These are phyloP conservation scores for Eutrema japonicum DNA, from an alignment of 345 rosid species.

Conservation along the genomic window DNA sequence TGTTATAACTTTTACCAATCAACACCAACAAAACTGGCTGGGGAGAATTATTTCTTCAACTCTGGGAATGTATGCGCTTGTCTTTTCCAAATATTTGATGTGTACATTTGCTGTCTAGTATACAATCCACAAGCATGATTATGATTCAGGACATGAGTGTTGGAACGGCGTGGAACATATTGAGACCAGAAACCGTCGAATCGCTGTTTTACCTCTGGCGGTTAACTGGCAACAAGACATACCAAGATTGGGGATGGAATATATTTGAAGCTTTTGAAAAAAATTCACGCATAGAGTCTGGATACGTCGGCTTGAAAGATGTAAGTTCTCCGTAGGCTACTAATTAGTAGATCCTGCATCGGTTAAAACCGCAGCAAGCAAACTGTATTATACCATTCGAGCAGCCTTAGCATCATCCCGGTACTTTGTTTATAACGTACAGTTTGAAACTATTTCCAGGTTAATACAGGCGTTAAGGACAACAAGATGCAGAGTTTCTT, in stretches of 20 bases:
- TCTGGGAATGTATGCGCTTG: conserved; percentile 54
- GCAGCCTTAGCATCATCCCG: too few species aligned
- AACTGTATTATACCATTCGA: too few species aligned
- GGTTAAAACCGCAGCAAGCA: background rate
- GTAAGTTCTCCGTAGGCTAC: conserved; percentile 51
- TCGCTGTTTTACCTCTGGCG: conserved; percentile 97
- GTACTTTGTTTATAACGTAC: too few species aligned
- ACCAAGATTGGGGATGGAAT: conserved; percentile 99
- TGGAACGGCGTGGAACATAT: conserved; percentile 95
- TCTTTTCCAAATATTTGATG: conserved; percentile 2
- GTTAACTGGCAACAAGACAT: conserved; percentile 89
- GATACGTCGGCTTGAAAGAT: conserved; percentile 95
- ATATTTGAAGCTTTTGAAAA: conserved; percentile 94
- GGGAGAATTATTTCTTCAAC: conserved; percentile 92
- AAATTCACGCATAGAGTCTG: conserved; percentile 78
- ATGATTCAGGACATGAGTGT: conserved; percentile 88
- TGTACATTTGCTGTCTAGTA: background rate
- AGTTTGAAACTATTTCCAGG: conserved; percentile 49
- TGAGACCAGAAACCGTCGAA: conserved; percentile 97
- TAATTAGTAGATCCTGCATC: background rate
- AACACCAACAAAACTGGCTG: conserved; percentile 93
- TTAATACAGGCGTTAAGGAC: conserved; percentile 79
- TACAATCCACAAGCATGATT: conserved; percentile 23
- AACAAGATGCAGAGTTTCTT: conserved; percentile 96
- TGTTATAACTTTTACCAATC: conserved; percentile 94